Conservation (phyloP, 495 filamentous ascomycete genomes). For the Immersiella caudata region DNA sequence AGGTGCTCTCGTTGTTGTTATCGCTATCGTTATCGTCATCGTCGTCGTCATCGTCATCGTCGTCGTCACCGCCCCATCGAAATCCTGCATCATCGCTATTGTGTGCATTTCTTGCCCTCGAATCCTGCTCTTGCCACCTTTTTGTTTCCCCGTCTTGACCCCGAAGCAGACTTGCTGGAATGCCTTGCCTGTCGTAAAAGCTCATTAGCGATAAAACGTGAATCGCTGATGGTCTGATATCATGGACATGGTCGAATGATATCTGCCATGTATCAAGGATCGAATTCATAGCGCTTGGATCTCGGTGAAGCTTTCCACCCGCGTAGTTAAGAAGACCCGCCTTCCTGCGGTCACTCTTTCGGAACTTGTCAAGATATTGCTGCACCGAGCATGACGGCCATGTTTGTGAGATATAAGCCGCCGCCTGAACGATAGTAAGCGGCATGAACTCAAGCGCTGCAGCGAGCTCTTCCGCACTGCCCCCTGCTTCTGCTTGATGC, state of each 20-base stretch:
- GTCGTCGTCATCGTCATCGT: too few relatives aligned
- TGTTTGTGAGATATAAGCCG: conserved; percentile 45
- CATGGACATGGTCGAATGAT: conserved; percentile 23
- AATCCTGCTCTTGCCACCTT: conserved; percentile 8
- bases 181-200: conserved; percentile 14
- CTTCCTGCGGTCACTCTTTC: conserved; percentile 37
- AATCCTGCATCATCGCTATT: too few relatives aligned
- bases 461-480: conserved; percentile 32
- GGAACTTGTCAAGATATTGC: conserved; percentile 47
- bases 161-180: too few relatives aligned
- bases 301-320: conserved; percentile 34
- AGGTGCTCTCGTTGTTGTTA: conserved; percentile 6
- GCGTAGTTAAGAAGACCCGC: conserved; percentile 35
- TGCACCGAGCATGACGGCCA: conserved; percentile 27
- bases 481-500: conserved; percentile 33
- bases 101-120: conserved; percentile 11
- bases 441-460: conserved; percentile 49
- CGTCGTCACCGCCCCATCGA: too few relatives aligned
- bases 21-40: too few relatives aligned
- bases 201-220: conserved; percentile 48
- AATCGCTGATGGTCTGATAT: conserved; percentile 31
- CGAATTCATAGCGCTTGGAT: conserved; percentile 31
- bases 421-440: conserved; percentile 55
- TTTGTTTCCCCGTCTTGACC: too few relatives aligned
- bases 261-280: conserved; percentile 37